Evolutionary conservation across 2,329 filamentous ascomycete genomes (phyloP).

Genomic region (Madurella fahalii): DNA sequence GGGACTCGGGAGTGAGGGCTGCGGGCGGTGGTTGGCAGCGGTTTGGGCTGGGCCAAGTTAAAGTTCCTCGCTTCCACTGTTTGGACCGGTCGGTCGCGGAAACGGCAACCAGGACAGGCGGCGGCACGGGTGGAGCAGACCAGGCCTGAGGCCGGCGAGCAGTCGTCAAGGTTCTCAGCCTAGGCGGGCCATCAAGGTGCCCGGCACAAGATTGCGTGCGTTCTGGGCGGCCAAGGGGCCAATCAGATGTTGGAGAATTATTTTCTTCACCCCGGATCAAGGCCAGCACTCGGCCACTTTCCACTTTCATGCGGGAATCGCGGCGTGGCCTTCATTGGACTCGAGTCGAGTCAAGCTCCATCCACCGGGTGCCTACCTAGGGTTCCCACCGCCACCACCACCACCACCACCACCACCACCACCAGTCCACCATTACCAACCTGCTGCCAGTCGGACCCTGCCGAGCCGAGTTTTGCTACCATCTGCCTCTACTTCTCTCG

Average conservation of each 20-base stretch:
- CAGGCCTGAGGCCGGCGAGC: no score
- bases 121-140: no score
- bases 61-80: no score
- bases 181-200: constrained; percentile 22
- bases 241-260: constrained; percentile 10
- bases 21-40: no score
- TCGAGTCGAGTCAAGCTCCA: background rate
- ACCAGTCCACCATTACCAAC: background rate
- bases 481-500: background rate
- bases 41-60: no score
- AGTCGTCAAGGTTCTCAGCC: constrained; percentile 20
- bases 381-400: background rate
- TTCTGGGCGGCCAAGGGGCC: constrained; percentile 4
- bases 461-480: background rate
- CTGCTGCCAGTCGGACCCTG: background rate
- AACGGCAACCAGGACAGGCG: no score
- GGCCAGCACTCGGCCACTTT: constrained; percentile 2
- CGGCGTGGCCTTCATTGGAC: background rate
- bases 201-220: constrained; percentile 11
- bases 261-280: constrained; percentile 7
- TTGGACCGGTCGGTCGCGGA: no score
- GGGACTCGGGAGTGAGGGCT: no score
- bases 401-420: background rate
- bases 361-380: background rate
- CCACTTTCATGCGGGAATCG: background rate